Evolutionary conservation across 345 rosid genomes (phyloP).

Genomic region (Fremontodendron californicum): DNA sequence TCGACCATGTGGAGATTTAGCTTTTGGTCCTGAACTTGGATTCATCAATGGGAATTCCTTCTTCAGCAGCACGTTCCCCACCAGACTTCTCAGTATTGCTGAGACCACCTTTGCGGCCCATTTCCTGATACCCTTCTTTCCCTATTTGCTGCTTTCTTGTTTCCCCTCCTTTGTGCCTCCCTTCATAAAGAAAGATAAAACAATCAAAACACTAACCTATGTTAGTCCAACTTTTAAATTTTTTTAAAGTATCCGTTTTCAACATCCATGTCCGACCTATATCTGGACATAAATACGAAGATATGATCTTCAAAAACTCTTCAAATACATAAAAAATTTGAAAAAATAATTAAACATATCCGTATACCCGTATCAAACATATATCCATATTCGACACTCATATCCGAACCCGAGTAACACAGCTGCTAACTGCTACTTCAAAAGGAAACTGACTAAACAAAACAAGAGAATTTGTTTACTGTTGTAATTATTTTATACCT

Average conservation of each 20-base stretch:
- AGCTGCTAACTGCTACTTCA: background rate
- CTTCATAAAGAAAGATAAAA: slow-evolving; percentile 12
- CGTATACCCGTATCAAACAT: too few species aligned
- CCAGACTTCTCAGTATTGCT: slow-evolving; percentile 36
- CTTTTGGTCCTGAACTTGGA: slow-evolving; percentile 38
- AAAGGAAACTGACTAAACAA: background rate
- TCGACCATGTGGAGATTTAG: background rate
- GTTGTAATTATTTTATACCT: slow-evolving; percentile 25
- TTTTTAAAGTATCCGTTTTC: too few species aligned
- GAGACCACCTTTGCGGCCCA: slow-evolving; percentile 53
- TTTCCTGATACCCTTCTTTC: slow-evolving; percentile 56
- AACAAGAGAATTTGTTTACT: background rate
- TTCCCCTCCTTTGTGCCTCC: slow-evolving; percentile 63
- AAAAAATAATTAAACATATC: too few species aligned
- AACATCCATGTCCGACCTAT: too few species aligned
- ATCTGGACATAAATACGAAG: too few species aligned
- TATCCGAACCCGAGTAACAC: too few species aligned
- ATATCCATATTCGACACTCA: too few species aligned
- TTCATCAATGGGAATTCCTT: slow-evolving; percentile 34
- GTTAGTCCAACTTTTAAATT: too few species aligned
- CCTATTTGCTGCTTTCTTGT: slow-evolving; percentile 56
- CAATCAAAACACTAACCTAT: background rate
- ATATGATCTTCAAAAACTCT: too few species aligned
- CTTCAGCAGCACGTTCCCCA: slow-evolving; percentile 30
- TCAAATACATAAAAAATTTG: too few species aligned